Evolutionary conservation across 495 filamentous ascomycete genomes (phyloP).

Genomic region (Penicillium paradoxum): DNA sequence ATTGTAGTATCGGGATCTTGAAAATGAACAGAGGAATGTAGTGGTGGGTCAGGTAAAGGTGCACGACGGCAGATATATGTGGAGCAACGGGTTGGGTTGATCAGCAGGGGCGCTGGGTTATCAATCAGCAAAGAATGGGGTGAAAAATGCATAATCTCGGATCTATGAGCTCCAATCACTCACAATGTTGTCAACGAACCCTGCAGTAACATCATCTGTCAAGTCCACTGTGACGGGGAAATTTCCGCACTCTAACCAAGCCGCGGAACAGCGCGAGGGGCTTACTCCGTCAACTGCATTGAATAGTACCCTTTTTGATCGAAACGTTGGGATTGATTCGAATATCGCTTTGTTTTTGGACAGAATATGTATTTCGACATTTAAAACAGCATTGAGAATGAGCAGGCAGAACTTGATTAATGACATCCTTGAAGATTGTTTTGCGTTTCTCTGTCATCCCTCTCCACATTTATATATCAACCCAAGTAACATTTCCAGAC

Average conservation of each 20-base stretch:
- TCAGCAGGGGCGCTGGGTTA: neutral
- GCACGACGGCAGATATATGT: neutral
- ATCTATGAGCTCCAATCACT: neutral
- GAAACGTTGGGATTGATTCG: too few species aligned
- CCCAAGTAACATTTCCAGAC: too few species aligned
- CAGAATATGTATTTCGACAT: too few species aligned
- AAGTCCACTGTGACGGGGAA: neutral
- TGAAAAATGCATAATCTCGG: neutral
- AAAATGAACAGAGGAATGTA: neutral
- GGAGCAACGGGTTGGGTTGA: neutral
- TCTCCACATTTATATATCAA: too few species aligned
- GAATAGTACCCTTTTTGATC: too few species aligned
- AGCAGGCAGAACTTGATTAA: too few species aligned
- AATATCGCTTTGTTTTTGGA: too few species aligned
- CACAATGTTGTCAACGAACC: constrained; percentile 6
- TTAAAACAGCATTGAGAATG: too few species aligned
- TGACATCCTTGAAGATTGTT: too few species aligned
- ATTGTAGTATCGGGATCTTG: neutral
- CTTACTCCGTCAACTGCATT: neutral
- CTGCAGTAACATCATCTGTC: constrained; percentile 2
- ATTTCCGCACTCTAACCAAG: constrained; percentile 39
- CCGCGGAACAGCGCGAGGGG: constrained; percentile 17
- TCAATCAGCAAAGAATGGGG: constrained; percentile 10
- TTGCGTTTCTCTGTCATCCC: too few species aligned
- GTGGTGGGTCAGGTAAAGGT: neutral